These are phyloP conservation scores for Eucalyptus paniculata DNA, from an alignment of 345 rosid species.

Conservation along the genomic window DNA sequence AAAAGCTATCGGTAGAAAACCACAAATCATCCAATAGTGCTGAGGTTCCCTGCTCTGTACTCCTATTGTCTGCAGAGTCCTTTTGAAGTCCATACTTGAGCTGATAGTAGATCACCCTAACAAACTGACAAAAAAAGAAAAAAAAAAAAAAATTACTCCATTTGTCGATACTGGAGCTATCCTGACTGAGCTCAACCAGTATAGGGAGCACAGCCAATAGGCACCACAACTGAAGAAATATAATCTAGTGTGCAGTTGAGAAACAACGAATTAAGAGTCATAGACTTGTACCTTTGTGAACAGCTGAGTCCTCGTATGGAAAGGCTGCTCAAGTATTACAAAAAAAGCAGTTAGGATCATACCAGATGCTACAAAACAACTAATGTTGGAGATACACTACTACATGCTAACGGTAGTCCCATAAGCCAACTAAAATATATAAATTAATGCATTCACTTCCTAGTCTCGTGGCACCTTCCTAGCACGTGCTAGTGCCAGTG, in stretches of 20 bases:
- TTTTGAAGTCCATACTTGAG: slow-evolving; percentile 77
- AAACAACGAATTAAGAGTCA: not conserved
- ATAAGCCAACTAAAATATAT: not conserved
- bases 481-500: not conserved
- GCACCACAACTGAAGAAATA: not conserved
- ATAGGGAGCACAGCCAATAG: not conserved
- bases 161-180: not conserved
- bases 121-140: slow-evolving; percentile 39
- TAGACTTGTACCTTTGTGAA: slow-evolving; percentile 52
- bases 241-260: not conserved
- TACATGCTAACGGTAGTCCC: not conserved
- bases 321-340: slow-evolving; percentile 43
- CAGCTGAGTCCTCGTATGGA: slow-evolving; percentile 69
- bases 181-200: not conserved
- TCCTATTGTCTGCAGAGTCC: slow-evolving; percentile 18
- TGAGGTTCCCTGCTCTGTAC: slow-evolving; percentile 33
- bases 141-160: not conserved
- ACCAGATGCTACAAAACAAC: not conserved
- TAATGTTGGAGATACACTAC: not conserved
- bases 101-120: slow-evolving; percentile 72
- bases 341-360: not conserved
- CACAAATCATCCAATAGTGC: slow-evolving; percentile 71
- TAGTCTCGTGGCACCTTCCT: not conserved
- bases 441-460: not conserved
- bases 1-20: slow-evolving; percentile 78